phyloP scores from a whole-genome alignment of 2,329 filamentous ascomycete species.

The Aspergillus texensis region DNA sequence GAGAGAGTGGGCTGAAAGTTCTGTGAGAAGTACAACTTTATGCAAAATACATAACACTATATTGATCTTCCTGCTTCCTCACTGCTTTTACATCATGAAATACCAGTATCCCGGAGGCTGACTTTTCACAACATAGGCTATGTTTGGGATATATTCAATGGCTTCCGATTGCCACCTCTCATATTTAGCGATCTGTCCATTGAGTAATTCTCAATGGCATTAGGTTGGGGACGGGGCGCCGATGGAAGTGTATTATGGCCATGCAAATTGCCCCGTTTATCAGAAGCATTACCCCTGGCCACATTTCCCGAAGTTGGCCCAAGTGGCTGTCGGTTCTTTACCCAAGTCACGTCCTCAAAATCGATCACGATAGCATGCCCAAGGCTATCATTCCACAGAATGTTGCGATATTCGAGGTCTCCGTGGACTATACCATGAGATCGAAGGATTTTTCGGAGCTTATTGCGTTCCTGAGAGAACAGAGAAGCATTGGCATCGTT shows the following conservation, averaged over 20 bases:
- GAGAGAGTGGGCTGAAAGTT: too few relatives aligned
- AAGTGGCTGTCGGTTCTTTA: slow-evolving; percentile 5
- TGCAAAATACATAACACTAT: too few relatives aligned
- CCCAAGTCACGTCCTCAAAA: slow-evolving; percentile 29
- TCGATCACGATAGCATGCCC: slow-evolving; percentile 26
- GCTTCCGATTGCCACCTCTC: too few relatives aligned
- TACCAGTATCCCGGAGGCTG: too few relatives aligned
- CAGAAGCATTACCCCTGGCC: not conserved
- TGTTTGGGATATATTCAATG: too few relatives aligned
- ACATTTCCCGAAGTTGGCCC: not conserved
- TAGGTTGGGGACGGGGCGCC: too few relatives aligned
- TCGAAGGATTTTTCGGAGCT: slow-evolving; percentile 18
- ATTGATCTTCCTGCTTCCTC: too few relatives aligned
- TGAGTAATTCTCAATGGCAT: too few relatives aligned
- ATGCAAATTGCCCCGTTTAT: not conserved
- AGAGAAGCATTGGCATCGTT: slow-evolving; percentile 14
- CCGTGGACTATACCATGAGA: slow-evolving; percentile 21
- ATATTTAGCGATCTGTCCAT: too few relatives aligned
- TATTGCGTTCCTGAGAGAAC: slow-evolving; percentile 19
- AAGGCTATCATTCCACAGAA: slow-evolving; percentile 25
- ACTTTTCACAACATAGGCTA: too few relatives aligned
- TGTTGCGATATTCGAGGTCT: slow-evolving; percentile 29
- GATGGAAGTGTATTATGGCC: not conserved
- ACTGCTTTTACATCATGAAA: too few relatives aligned
- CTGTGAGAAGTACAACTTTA: too few relatives aligned